Base-by-base conservation (phyloP, 345 rosid genomes). In the Rhodomyrtus tomentosa region DNA sequence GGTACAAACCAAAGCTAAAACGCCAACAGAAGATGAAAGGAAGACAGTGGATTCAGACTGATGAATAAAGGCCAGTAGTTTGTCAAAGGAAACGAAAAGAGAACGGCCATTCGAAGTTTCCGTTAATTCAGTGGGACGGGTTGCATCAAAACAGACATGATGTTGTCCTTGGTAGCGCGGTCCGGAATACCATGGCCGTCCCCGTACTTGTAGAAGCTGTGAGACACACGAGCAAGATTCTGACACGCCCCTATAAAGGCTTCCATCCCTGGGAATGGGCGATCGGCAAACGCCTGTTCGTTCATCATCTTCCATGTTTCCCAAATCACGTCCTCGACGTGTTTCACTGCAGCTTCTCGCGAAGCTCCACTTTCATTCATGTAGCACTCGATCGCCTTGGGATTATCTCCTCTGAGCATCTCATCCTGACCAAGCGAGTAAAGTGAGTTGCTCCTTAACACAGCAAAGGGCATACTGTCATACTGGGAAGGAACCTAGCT, bases 241-340 rank as follows among this genome's bases (percentile, higher is more conserved):
- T 58, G 52, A 55, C 81, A 50, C 7, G 85, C 82, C 22, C 24
- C 50, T 1, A 81, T 5, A 15, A 87, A 84, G 16, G 79, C 48
- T 40, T 80, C 53, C 36, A 50, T 48, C 73, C 86, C 25, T 0
- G 51, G 24, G 53, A 73, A 72, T n/a, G 86, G 83, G 45, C 49
- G 10, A 7, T 79, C 55, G 25, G 20, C 49, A 12, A 50, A 24
- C 85, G 27, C 53, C 22, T 55, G 82, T 59, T 80, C 48, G 24
- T 88, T 88, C 89, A 87, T 85, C 6, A 10, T 62, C 85, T 85
- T 87, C 89, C 87, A 88, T 16, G 58, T 68, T 24, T 83, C 80
- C 25, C 83, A 27, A 15, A 85, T 68, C 68, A 68, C 7, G 15
- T 45, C 48, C 81, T 55, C 38, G 10, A 85, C 49, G 81, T 85